Conservation (phyloP, 306 rosid species). For the Phaseolus lunatus region DNA sequence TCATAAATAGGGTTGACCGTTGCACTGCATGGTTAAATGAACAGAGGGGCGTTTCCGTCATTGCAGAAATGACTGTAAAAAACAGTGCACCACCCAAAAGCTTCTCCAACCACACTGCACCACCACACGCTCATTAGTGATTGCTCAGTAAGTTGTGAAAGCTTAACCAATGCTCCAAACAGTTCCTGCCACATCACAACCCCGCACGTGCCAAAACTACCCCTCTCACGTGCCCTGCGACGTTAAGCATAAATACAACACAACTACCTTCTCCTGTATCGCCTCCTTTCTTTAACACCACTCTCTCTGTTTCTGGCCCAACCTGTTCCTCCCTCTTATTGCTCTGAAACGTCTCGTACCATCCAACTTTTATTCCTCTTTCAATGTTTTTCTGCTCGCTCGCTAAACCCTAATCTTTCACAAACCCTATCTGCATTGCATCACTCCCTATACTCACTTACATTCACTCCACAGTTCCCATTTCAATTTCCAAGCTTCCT, state of each 20-base stretch:
- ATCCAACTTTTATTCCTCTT: conserved; percentile 34
- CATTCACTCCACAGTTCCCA: conserved; percentile 29
- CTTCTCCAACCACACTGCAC: not conserved
- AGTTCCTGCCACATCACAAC: conserved; percentile 46
- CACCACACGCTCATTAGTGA: conserved; percentile 40
- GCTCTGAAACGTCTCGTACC: conserved; percentile 29
- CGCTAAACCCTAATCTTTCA: conserved; percentile 22
- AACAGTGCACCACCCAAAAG: conserved; percentile 29
- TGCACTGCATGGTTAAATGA: not conserved
- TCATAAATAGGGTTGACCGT: conserved; percentile 51
- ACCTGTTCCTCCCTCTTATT: conserved; percentile 19
- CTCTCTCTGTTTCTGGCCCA: conserved; percentile 32
- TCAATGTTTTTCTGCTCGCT: conserved; percentile 32
- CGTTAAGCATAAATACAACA: conserved; percentile 68
- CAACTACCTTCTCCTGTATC: conserved; percentile 55
- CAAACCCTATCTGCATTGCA: conserved; percentile 26
- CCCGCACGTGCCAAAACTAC: conserved; percentile 38
- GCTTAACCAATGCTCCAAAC: conserved; percentile 32
- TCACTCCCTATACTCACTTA: not conserved
- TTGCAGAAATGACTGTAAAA: conserved; percentile 19
- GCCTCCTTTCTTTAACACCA: conserved; percentile 20
- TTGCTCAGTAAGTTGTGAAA: conserved; percentile 39
- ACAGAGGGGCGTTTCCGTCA: conserved; percentile 44
- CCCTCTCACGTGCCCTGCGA: conserved; percentile 45
- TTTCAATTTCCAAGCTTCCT: not conserved